Evolutionary conservation across 495 filamentous ascomycete genomes (phyloP).

Genomic region (Chaetomium fimeti): DNA sequence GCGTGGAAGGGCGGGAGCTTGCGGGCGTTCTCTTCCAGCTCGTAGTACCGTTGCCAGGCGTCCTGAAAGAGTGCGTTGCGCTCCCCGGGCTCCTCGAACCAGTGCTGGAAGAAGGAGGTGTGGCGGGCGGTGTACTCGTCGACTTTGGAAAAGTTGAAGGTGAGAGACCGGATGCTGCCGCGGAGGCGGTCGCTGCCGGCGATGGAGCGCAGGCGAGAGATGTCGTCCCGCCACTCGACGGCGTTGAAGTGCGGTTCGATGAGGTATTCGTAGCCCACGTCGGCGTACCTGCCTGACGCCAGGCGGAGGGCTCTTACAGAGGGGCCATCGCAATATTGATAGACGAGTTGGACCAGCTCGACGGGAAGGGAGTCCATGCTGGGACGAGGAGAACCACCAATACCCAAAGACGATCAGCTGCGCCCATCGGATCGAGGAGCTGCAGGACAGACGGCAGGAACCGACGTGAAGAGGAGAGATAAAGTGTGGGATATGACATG

Average conservation of each 20-base stretch:
- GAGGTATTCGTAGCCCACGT: slow-evolving; percentile 49
- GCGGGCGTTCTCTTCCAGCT: slow-evolving; percentile 39
- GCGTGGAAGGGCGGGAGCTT: slow-evolving; percentile 42
- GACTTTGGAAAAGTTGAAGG: slow-evolving; percentile 47
- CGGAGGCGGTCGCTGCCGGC: slow-evolving; percentile 46
- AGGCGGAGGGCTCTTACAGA: slow-evolving; percentile 45
- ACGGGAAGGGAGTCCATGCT: slow-evolving; percentile 45
- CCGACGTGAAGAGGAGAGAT: background rate
- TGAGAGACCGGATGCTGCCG: slow-evolving; percentile 41
- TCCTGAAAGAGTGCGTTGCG: slow-evolving; percentile 39
- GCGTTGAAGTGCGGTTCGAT: slow-evolving; percentile 43
- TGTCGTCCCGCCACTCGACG: slow-evolving; percentile 49
- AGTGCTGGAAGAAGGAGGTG: slow-evolving; percentile 44
- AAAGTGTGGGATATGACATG: slow-evolving; percentile 5
- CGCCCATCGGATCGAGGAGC: slow-evolving; percentile 15
- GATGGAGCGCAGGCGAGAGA: slow-evolving; percentile 45
- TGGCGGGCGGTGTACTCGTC: slow-evolving; percentile 47
- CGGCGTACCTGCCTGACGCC: slow-evolving; percentile 38
- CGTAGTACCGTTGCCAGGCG: slow-evolving; percentile 41
- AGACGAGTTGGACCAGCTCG: slow-evolving; percentile 50
- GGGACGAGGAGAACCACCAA: slow-evolving; percentile 15
- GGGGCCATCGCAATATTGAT: slow-evolving; percentile 42
- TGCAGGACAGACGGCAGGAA: slow-evolving; percentile 7
- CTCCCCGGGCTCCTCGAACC: slow-evolving; percentile 41
- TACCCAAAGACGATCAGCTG: slow-evolving; percentile 15